These are phyloP conservation scores for Backusella circina DNA, from an alignment of 192 early-diverging fungal genomes.

Conservation along the genomic window DNA sequence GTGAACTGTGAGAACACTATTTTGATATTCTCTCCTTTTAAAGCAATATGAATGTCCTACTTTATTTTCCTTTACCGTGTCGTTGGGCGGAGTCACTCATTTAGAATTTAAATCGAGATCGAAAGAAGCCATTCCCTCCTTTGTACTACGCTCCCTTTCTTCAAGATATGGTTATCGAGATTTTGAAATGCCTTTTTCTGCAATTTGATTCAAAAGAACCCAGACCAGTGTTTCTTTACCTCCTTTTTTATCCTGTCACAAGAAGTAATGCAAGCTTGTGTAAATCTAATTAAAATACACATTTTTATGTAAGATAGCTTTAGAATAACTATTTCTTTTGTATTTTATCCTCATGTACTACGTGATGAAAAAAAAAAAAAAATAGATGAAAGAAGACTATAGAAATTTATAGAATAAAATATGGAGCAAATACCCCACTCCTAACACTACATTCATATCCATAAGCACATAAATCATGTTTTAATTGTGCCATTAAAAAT, in stretches of 20 bases:
- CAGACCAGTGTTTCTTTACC: not conserved
- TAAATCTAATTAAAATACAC: constrained; percentile 5
- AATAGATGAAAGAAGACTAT: not conserved
- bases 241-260: not conserved
- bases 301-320: constrained; percentile 1
- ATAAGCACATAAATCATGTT: not conserved
- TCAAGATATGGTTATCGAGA: not conserved
- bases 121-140: not conserved
- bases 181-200: not conserved
- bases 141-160: not conserved
- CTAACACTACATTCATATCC: not conserved
- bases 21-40: not conserved
- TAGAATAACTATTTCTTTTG: not conserved
- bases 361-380: not conserved
- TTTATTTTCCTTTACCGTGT: not conserved
- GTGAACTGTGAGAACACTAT: constrained; percentile 2
- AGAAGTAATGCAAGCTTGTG: constrained; percentile 4
- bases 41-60: not conserved
- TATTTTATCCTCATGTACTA: not conserved
- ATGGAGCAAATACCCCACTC: not conserved
- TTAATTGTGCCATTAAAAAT: not conserved
- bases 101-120: not conserved
- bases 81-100: not conserved
- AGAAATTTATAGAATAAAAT: not conserved
- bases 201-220: not conserved